These are phyloP conservation scores for Metschnikowia borealis DNA, from an alignment of 805 yeast species.

Conservation along the genomic window DNA sequence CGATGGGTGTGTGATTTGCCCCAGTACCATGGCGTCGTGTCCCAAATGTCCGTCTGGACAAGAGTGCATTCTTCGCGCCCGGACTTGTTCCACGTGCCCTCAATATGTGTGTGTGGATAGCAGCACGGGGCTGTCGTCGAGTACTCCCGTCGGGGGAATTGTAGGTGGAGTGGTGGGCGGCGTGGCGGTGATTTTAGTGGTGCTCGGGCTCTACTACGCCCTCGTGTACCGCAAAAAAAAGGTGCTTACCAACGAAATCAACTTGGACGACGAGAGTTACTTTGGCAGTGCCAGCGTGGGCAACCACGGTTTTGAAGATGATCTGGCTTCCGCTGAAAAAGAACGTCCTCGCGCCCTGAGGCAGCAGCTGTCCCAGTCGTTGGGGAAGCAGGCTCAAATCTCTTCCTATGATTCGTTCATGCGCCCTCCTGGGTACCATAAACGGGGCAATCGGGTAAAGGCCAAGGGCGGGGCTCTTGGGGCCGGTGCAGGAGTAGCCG, in stretches of 20 bases:
- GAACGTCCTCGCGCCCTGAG: constrained; percentile 10
- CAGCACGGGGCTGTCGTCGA: background rate
- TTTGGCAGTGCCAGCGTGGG: constrained; percentile 8
- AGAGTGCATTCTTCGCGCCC: constrained; percentile 12
- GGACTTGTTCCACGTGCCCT: constrained; percentile 15
- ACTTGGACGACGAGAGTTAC: constrained; percentile 12
- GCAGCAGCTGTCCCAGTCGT: constrained; percentile 5
- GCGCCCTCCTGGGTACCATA: constrained; percentile 28
- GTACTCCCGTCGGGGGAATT: constrained; percentile 42
- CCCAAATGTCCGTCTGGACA: constrained; percentile 33
- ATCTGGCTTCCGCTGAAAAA: constrained; percentile 8
- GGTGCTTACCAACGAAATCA: constrained; percentile 26
- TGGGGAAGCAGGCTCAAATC: constrained; percentile 21
- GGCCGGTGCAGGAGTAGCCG: background rate
- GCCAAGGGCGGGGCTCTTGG: no score
- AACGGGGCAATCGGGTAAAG: background rate
- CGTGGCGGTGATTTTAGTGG: constrained; percentile 40
- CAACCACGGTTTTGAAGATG: constrained; percentile 3
- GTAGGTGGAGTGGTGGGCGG: constrained; percentile 76
- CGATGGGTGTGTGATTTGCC: constrained; percentile 43
- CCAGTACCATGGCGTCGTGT: constrained; percentile 41
- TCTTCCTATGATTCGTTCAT: constrained; percentile 44
- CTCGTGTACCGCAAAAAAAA: constrained; percentile 32
- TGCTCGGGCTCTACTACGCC: constrained; percentile 31
- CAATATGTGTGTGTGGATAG: constrained; percentile 11